Evolutionary conservation across 2,329 filamentous ascomycete species (phyloP).

Genomic region (Aspergillus ustus): DNA sequence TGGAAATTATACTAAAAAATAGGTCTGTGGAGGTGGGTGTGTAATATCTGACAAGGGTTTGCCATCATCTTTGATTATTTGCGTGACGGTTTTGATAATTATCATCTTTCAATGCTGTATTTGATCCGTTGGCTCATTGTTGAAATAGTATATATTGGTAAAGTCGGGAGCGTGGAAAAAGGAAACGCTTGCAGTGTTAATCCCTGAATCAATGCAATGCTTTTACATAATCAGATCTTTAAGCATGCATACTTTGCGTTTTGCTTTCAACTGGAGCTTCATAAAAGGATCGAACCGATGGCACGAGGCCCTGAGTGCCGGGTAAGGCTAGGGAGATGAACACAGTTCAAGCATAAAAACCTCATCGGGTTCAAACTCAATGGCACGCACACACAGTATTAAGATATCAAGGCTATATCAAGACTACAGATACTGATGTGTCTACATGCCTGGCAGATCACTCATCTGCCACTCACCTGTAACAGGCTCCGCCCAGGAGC

Average conservation of each 20-base stretch:
- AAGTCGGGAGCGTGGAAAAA: background rate
- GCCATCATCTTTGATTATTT: background rate
- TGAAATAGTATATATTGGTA: background rate
- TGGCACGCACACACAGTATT: no score
- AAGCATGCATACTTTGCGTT: no score
- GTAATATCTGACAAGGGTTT: background rate
- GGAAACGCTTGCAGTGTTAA: background rate
- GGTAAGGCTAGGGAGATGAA: no score
- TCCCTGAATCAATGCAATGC: background rate
- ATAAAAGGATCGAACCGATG: no score
- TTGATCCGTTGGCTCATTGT: background rate
- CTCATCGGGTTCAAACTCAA: no score
- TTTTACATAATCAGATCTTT: no score
- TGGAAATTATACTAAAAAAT: conserved; percentile 25
- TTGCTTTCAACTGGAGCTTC: no score
- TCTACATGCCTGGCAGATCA: background rate
- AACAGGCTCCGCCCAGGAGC: background rate
- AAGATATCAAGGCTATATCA: no score
- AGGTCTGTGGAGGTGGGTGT: background rate
- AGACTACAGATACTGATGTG: background rate
- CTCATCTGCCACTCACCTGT: background rate
- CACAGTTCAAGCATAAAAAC: no score
- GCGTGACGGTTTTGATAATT: background rate
- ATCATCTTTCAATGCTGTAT: background rate
- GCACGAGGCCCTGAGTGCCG: no score